Evolutionary conservation across 2,329 filamentous ascomycete genomes (phyloP).

Genomic region (Tolypocladium pustulatum): DNA sequence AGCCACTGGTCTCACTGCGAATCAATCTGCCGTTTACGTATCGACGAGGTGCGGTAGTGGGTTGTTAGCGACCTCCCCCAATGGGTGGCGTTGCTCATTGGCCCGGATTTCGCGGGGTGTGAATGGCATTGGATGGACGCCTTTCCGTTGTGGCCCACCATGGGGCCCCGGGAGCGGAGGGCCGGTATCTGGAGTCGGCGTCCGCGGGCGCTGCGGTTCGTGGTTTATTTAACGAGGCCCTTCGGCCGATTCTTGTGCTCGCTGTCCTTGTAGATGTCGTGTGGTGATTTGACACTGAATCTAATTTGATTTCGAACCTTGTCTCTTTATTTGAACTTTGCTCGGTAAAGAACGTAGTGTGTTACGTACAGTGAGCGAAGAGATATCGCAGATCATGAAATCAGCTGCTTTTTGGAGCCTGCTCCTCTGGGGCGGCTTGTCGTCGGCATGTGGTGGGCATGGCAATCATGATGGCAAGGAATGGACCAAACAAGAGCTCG

Average conservation of each 20-base stretch:
- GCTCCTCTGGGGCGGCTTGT: conserved; percentile 15
- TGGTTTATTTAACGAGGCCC: neutral
- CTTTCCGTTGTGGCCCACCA: neutral
- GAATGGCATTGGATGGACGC: neutral
- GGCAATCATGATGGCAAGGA: conserved; percentile 24
- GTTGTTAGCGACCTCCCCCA: neutral
- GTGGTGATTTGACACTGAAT: neutral
- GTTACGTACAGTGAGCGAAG: neutral
- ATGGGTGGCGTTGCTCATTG: neutral
- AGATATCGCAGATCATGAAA: conserved; percentile 12
- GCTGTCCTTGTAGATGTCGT: neutral
- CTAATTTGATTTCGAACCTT: neutral
- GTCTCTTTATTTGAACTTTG: neutral
- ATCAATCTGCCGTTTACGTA: neutral
- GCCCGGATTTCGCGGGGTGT: neutral
- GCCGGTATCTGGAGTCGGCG: neutral
- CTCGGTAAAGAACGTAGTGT: neutral
- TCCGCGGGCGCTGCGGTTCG: neutral
- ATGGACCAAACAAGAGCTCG: conserved; percentile 39
- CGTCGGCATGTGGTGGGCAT: conserved; percentile 16
- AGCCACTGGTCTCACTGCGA: neutral
- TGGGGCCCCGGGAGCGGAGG: neutral
- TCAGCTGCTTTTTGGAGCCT: conserved; percentile 12
- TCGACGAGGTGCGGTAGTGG: neutral
- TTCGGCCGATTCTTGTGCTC: neutral